phyloP scores from a whole-genome alignment of 1,139 yeast species.

The Suzukiozyma palmioleophila region DNA sequence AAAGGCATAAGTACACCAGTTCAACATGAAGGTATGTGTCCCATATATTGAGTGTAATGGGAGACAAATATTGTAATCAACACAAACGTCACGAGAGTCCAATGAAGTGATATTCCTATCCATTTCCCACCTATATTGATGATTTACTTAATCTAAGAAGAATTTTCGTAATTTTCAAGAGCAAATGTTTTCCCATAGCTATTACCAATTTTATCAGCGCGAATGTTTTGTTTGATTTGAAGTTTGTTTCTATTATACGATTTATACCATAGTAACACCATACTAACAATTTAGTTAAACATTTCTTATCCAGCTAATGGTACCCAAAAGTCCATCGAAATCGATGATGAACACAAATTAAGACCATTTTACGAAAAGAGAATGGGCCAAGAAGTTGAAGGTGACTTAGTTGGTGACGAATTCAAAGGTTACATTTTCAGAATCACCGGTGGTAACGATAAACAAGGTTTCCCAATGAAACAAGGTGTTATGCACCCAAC shows the following conservation, averaged over 20 bases:
- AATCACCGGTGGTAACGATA: conserved; percentile 99
- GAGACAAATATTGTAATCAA: neutral
- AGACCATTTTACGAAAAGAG: conserved; percentile 99
- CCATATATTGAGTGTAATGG: neutral
- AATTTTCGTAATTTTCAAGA: too few species aligned
- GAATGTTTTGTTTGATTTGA: neutral
- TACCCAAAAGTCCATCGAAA: conserved; percentile 95
- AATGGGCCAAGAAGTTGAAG: conserved; percentile 99
- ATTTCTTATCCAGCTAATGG: conserved; percentile 99
- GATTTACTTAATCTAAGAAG: too few species aligned
- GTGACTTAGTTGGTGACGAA: conserved; percentile 97
- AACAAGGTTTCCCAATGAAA: conserved; percentile 99
- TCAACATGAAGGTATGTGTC: conserved; percentile 37
- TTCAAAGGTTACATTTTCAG: conserved; percentile 99
- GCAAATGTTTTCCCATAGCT: neutral
- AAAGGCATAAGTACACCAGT: conserved; percentile 20
- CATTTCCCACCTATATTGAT: too few species aligned
- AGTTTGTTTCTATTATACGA: neutral
- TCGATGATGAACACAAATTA: conserved; percentile 98
- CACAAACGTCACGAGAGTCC: neutral
- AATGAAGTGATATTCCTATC: too few species aligned
- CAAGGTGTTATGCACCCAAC: conserved; percentile 99
- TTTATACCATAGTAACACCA: neutral
- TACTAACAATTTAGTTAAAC: conserved; percentile 64
- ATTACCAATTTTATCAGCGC: neutral